Conservation (phyloP, 2,329 filamentous ascomycete species). For the Fusarium circinatum region DNA sequence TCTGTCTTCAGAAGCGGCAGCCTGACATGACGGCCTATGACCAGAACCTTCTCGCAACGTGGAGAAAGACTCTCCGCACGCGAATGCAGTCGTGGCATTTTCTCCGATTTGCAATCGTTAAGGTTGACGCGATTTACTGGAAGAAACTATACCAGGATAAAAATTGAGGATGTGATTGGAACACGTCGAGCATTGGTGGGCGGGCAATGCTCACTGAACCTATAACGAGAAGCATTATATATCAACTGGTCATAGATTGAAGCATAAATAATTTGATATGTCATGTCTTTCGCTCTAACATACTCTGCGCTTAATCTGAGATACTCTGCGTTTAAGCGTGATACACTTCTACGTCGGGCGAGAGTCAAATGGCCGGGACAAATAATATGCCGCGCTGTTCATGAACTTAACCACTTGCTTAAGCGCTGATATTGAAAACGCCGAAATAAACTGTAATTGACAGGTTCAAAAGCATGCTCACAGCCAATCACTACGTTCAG, state of each 20-base stretch:
- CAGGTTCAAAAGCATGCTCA: neutral
- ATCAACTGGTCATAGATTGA: neutral
- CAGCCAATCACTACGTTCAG: neutral
- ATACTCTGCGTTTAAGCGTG: neutral
- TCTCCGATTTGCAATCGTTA: neutral
- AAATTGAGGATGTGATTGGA: neutral
- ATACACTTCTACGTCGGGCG: too few relatives aligned
- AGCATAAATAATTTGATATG: neutral
- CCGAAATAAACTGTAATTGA: neutral
- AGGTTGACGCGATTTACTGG: slow-evolving; percentile 12
- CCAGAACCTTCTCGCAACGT: neutral
- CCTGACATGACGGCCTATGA: neutral
- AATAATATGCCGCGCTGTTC: neutral
- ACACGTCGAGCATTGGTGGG: too few relatives aligned
- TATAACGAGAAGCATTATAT: neutral
- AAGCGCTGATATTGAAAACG: too few relatives aligned
- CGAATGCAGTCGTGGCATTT: slow-evolving; percentile 2
- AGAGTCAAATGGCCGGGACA: neutral
- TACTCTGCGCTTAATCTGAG: neutral
- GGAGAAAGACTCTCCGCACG: slow-evolving; percentile 1
- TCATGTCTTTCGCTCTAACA: accelerated
- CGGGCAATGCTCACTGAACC: neutral
- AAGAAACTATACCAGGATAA: neutral
- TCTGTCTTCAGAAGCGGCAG: neutral
- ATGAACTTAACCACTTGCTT: neutral